These are phyloP conservation scores for Daldinia decipiens DNA, from an alignment of 495 filamentous ascomycete genomes.

Conservation along the genomic window DNA sequence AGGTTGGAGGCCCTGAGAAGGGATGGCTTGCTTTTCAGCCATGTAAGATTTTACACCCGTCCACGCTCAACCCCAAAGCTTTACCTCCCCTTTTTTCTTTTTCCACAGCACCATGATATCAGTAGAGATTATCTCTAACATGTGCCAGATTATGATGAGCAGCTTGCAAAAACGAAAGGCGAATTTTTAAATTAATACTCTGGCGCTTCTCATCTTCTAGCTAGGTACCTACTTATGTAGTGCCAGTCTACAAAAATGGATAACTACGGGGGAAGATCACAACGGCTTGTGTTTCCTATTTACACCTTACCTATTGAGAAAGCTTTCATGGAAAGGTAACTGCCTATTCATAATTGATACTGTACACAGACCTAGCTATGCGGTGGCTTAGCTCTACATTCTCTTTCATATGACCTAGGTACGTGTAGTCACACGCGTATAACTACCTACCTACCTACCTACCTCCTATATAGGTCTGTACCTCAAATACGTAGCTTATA, in stretches of 20 bases:
- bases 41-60: slow-evolving; percentile 39
- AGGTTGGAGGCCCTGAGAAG: slow-evolving; percentile 52
- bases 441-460: not conserved
- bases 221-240: not conserved
- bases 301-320: not conserved
- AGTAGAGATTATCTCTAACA: slow-evolving; percentile 6
- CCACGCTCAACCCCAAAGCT: not conserved
- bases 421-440: not conserved
- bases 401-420: not conserved
- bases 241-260: not conserved
- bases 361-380: not conserved
- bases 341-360: not conserved
- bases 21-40: slow-evolving; percentile 62
- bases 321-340: not conserved
- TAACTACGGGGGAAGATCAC: not conserved
- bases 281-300: not conserved
- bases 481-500: not conserved
- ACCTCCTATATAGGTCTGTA: not conserved
- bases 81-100: too few species aligned
- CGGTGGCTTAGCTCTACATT: not conserved
- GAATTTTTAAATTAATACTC: slow-evolving; percentile 48
- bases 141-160: slow-evolving; percentile 57
- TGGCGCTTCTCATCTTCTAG: not conserved
- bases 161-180: slow-evolving; percentile 58
- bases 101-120: not conserved